These are phyloP conservation scores for Yamadazyma atmosphaerica DNA, from an alignment of 1,139 yeast species.

Conservation along the genomic window DNA sequence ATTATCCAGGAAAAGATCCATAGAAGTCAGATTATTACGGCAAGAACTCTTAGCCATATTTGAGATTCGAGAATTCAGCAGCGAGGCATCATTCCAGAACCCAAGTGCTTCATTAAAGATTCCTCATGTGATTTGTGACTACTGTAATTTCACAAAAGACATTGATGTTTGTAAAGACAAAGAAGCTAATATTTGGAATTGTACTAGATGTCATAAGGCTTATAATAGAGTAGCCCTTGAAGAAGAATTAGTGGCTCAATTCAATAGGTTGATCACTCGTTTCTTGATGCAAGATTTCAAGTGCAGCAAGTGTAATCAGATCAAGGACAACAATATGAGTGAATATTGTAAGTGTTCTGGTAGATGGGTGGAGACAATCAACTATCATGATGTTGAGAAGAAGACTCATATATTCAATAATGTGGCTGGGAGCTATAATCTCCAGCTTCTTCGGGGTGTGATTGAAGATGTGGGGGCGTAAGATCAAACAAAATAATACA, in stretches of 20 bases:
- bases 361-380: constrained; percentile 64
- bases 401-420: constrained; percentile 52
- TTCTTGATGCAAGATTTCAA: constrained; percentile 79
- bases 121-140: constrained; percentile 72
- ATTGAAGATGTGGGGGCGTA: constrained; percentile 41
- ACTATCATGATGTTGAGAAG: constrained; percentile 44
- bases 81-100: constrained; percentile 69
- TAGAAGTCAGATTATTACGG: constrained; percentile 75
- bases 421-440: constrained; percentile 60
- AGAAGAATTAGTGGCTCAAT: constrained; percentile 70
- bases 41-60: constrained; percentile 71
- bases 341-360: constrained; percentile 89
- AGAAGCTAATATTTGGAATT: constrained; percentile 55
- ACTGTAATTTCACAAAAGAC: constrained; percentile 74
- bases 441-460: constrained; percentile 56
- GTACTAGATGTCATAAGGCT: constrained; percentile 65
- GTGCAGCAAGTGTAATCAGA: constrained; percentile 73
- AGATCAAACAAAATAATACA: too few species aligned
- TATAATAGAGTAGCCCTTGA: constrained; percentile 73
- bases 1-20: constrained; percentile 60
- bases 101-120: constrained; percentile 73
- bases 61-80: constrained; percentile 82
- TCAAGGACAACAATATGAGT: constrained; percentile 70
- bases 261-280: constrained; percentile 53
- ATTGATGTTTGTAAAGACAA: constrained; percentile 79